Evolutionary conservation across 768 basidiomycete species (phyloP).

Genomic region (Cystofilobasidium macerans): DNA sequence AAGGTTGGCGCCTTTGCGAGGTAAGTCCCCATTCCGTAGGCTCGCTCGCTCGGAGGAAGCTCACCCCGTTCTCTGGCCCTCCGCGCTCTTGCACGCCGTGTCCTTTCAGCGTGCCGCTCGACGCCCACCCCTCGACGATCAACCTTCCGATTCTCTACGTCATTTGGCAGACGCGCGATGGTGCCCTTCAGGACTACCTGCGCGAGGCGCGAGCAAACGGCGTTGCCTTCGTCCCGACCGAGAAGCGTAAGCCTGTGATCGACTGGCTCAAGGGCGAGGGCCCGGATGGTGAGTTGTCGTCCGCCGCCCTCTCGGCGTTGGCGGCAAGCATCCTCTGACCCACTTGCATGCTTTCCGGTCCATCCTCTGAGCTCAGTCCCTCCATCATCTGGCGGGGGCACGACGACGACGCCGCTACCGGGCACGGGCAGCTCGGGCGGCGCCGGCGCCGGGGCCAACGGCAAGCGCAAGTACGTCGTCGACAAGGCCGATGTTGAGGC

Average conservation of each 20-base stretch:
- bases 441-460: neutral
- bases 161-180: slow-evolving; percentile 13
- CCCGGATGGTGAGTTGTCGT: slow-evolving; percentile 17
- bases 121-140: slow-evolving; percentile 20
- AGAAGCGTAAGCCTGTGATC: slow-evolving; percentile 17
- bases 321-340: too few relatives aligned
- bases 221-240: slow-evolving; percentile 18
- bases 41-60: too few relatives aligned
- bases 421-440: neutral
- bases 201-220: slow-evolving; percentile 23
- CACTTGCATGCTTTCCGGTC: too few relatives aligned
- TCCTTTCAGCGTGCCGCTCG: slow-evolving; percentile 5
- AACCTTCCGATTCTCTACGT: slow-evolving; percentile 20
- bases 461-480: slow-evolving; percentile 22
- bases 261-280: slow-evolving; percentile 24
- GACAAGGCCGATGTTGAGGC: slow-evolving; percentile 22
- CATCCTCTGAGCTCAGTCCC: neutral
- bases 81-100: neutral
- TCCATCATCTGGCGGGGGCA: neutral
- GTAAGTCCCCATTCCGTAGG: neutral
- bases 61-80: too few relatives aligned
- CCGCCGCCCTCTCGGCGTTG: too few relatives aligned
- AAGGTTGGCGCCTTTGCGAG: slow-evolving; percentile 10
- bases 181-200: slow-evolving; percentile 10
- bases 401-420: neutral